These are phyloP conservation scores for Babesia ovis DNA, from an alignment of 169 alveolate species.

Conservation along the genomic window DNA sequence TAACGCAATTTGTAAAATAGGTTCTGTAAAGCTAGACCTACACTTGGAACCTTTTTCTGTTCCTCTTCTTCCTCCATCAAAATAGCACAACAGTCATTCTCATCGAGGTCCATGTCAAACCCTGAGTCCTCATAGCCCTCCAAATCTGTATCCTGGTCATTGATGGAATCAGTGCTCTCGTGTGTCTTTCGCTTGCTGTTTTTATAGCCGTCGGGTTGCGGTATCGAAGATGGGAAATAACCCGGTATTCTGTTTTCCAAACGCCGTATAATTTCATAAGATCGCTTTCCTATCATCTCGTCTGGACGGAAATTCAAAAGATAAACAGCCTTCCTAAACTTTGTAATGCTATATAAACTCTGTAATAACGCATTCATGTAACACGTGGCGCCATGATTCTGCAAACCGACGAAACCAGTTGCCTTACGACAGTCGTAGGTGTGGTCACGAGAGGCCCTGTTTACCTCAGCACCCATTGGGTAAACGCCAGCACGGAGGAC, in stretches of 20 bases:
- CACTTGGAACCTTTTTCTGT: constrained; percentile 78
- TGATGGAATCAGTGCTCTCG: constrained; percentile 12
- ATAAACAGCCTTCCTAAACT: constrained; percentile 92
- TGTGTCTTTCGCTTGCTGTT: constrained; percentile 33
- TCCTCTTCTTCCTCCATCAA: constrained; percentile 82
- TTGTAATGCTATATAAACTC: constrained; percentile 94
- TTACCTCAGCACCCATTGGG: constrained; percentile 76
- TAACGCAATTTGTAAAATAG: constrained; percentile 89
- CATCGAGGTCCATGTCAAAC: constrained; percentile 62
- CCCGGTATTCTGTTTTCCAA: constrained; percentile 27
- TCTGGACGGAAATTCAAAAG: constrained; percentile 73
- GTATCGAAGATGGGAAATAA: background rate
- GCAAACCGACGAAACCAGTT: constrained; percentile 93
- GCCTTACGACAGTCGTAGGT: constrained; percentile 76
- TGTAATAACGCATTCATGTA: constrained; percentile 98
- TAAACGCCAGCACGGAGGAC: constrained; percentile 80
- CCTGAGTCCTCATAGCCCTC: constrained; percentile 11
- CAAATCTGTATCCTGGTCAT: background rate
- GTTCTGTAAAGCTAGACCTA: constrained; percentile 88
- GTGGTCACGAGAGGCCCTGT: constrained; percentile 70
- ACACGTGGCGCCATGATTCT: constrained; percentile 97
- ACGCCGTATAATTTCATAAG: constrained; percentile 52
- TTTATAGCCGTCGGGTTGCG: constrained; percentile 7
- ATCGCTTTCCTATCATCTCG: constrained; percentile 64
- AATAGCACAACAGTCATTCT: constrained; percentile 71